phyloP scores from a whole-genome alignment of 306 rosid species.

The Lathyrus tuberosus region DNA sequence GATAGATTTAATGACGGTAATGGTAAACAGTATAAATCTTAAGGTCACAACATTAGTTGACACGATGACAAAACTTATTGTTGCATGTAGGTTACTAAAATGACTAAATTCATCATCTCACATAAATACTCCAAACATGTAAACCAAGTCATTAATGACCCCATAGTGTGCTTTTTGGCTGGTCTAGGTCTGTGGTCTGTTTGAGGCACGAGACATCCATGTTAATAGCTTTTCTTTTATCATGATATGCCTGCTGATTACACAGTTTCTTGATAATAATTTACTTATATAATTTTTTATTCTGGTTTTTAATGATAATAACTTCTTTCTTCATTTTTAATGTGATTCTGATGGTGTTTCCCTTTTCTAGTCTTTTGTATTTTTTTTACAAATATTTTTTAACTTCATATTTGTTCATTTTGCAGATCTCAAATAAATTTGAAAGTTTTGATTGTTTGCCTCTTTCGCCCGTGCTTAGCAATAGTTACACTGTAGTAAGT shows the following conservation, averaged over 20 bases:
- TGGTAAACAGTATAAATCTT: conserved; percentile 19
- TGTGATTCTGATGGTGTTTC: conserved; percentile 11
- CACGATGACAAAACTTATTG: conserved; percentile 29
- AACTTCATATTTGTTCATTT: conserved; percentile 33
- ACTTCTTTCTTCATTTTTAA: conserved; percentile 22
- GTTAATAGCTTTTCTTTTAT: background rate
- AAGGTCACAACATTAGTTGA: conserved; percentile 6
- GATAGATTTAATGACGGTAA: conserved; percentile 13
- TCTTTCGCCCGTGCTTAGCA: conserved; percentile 59
- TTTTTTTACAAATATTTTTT: background rate
- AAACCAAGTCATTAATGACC: conserved; percentile 13
- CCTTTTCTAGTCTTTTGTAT: conserved; percentile 9
- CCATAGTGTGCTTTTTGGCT: conserved; percentile 28
- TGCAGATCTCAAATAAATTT: conserved; percentile 86
- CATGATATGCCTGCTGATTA: conserved; percentile 28
- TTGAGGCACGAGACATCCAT: conserved; percentile 4
- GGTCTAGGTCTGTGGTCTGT: conserved; percentile 14
- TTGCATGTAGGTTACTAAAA: conserved; percentile 27
- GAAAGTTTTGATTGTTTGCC: conserved; percentile 90
- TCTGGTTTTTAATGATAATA: conserved; percentile 3
- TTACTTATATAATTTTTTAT: background rate
- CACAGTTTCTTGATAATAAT: conserved; percentile 13
- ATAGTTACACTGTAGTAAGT: conserved; percentile 61
- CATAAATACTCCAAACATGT: conserved; percentile 24
- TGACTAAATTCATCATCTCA: conserved; percentile 21